Conservation (phyloP, 176 grass and related monocot genomes). For the Carex cristatella region DNA sequence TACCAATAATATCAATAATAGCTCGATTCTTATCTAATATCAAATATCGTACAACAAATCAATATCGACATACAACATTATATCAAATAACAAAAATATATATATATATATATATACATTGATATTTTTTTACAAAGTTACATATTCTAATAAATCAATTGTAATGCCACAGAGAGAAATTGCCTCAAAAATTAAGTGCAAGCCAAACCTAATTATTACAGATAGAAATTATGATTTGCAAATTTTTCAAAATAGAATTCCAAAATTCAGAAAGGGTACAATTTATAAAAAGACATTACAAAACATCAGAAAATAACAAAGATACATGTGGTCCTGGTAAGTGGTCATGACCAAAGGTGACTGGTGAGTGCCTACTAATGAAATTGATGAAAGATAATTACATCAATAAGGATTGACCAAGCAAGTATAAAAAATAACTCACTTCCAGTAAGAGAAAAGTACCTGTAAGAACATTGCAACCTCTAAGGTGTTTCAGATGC, state of each 20-base stretch:
- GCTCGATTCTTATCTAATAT: no score
- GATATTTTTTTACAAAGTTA: no score
- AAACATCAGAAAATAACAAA: not conserved
- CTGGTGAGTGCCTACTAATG: not conserved
- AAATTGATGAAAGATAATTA: not conserved
- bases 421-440: not conserved
- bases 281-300: not conserved
- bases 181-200: no score
- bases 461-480: constrained; percentile 98
- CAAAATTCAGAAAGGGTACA: not conserved
- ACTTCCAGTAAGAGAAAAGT: not conserved
- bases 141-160: no score
- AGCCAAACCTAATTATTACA: no score
- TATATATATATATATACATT: no score
- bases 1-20: no score
- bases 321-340: not conserved
- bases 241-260: not conserved
- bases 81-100: no score
- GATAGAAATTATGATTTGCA: not conserved
- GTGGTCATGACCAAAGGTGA: not conserved
- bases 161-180: no score
- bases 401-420: not conserved
- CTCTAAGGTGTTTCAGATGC: constrained; percentile 89
- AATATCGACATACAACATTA: no score
- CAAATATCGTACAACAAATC: no score